A percentile compares a stretch with the other conserved stretches of the same genome.
phyloP scores from a whole-genome alignment of 352 stramenopile genomes.

The Hyaloperonospora arabidopsidis region DNA sequence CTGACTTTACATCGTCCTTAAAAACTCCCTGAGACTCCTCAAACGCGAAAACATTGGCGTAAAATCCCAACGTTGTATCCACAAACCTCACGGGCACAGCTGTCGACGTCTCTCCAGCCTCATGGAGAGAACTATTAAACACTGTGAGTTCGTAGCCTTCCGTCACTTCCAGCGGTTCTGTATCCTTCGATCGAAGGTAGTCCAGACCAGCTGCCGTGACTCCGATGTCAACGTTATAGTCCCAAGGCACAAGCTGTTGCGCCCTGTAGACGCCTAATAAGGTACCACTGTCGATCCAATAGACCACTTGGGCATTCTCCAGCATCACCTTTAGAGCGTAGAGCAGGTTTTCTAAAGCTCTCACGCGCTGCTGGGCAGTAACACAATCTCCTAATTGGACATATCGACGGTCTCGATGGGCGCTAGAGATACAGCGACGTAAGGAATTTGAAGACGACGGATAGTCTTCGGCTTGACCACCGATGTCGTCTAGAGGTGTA shows the following conservation, averaged over 20 bases:
- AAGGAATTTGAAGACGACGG: slow-evolving; percentile 18
- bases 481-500: slow-evolving; percentile 12
- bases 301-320: slow-evolving; percentile 29
- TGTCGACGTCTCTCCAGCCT: slow-evolving; percentile 18
- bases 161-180: slow-evolving; percentile 20
- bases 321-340: slow-evolving; percentile 32
- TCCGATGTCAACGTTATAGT: slow-evolving; percentile 43
- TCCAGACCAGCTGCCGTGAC: slow-evolving; percentile 23
- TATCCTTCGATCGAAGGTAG: slow-evolving; percentile 14
- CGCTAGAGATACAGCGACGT: slow-evolving; percentile 31
- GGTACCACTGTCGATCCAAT: slow-evolving; percentile 52
- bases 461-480: slow-evolving; percentile 9
- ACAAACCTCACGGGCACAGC: slow-evolving; percentile 35
- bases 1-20: slow-evolving; percentile 20
- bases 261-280: slow-evolving; percentile 45
- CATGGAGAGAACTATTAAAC: slow-evolving; percentile 34
- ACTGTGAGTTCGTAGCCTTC: slow-evolving; percentile 39
- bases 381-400: slow-evolving; percentile 29
- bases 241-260: slow-evolving; percentile 39
- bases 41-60: slow-evolving; percentile 46
- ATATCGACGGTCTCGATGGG: slow-evolving; percentile 33
- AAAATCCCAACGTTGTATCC: slow-evolving; percentile 45
- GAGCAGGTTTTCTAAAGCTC: slow-evolving; percentile 32
- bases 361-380: slow-evolving; percentile 27
- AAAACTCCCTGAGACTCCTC: slow-evolving; percentile 29